Evolutionary conservation across 495 filamentous ascomycete genomes (phyloP), one percentile per base, ranked within the genome.

Genomic region (Baudoinia panamericana): DNA sequence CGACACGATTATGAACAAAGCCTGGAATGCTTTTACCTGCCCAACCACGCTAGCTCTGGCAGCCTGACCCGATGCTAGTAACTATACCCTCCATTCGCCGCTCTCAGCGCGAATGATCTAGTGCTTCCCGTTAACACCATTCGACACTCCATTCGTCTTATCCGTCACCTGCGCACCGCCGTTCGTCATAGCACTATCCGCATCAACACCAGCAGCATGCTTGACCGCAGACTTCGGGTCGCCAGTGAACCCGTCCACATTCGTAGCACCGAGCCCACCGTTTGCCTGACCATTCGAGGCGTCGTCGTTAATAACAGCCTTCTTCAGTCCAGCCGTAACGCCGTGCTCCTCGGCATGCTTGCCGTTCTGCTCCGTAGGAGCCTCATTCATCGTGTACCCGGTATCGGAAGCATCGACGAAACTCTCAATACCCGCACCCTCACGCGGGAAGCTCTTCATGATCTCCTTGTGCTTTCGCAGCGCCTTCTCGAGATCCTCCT

Each of bases 341-440:
- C 29, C 39, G 18, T 34, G 22, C 2, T 6, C 23, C 34, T 25
- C 45, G n/a, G 56, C 54, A 17, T 39, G 43, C 30, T 64, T 56
- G 10, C 17, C 23, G 22, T 40, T 33, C 4, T 58, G 42, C 47
- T 63, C 60, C 13, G 61, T 60, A 5, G 52, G 40, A 36, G 56
- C 48, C 21, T 58, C 53, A 39, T 68, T 69, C 42, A 70, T 54
- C 8, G 65, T 67, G 48, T 70, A 69, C 1, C 71, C 73, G 27
- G 71, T 78, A 42, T 78, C 75, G 43, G 64, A 71, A 0, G 67
- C 58, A 53, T 78, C 75, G 16, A 78, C 72, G 46, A 66, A 78
- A 3, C 72, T 69, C 29, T 76, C 74, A 21, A 78, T 37, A 5
- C 75, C 75, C 20, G 59, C 68, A 2, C 75, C 74, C 13, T 70